These are phyloP conservation scores for Ephemerocybe angulata DNA, from an alignment of 768 basidiomycete genomes.

Conservation along the genomic window DNA sequence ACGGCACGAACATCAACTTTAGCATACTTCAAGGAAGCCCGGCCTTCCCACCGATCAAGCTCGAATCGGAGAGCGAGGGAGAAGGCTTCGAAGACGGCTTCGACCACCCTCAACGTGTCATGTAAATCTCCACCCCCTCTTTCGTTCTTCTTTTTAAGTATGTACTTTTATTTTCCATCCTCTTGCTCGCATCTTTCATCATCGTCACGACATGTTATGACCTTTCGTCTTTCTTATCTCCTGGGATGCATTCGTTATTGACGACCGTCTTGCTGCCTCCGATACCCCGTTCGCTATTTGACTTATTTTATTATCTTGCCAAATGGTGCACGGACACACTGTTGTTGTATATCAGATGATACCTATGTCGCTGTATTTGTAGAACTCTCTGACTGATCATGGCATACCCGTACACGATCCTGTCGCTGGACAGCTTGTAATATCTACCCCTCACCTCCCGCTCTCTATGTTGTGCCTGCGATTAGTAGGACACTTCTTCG, in stretches of 20 bases:
- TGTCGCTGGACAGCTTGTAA: constrained; percentile 10
- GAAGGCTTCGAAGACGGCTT: constrained; percentile 53
- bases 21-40: constrained; percentile 74
- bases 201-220: constrained; percentile 14
- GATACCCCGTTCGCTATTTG: background rate
- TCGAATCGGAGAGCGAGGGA: constrained; percentile 67
- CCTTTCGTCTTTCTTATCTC: constrained; percentile 15
- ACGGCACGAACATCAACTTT: constrained; percentile 76
- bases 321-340: constrained; percentile 7
- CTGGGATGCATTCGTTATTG: background rate
- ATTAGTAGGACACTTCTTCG: background rate
- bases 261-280: background rate
- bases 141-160: constrained; percentile 15
- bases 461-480: constrained; percentile 2
- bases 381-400: constrained; percentile 12
- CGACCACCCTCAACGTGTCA: too few relatives aligned
- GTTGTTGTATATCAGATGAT: constrained; percentile 10
- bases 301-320: constrained; percentile 7
- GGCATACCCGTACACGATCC: constrained; percentile 10
- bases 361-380: constrained; percentile 15
- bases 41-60: constrained; percentile 55
- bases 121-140: constrained; percentile 32
- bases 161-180: constrained; percentile 8
- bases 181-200: constrained; percentile 1
- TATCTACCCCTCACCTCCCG: background rate